Base-by-base conservation (phyloP, 352 stramenopile genomes). In the Globisporangium emineosum region DNA sequence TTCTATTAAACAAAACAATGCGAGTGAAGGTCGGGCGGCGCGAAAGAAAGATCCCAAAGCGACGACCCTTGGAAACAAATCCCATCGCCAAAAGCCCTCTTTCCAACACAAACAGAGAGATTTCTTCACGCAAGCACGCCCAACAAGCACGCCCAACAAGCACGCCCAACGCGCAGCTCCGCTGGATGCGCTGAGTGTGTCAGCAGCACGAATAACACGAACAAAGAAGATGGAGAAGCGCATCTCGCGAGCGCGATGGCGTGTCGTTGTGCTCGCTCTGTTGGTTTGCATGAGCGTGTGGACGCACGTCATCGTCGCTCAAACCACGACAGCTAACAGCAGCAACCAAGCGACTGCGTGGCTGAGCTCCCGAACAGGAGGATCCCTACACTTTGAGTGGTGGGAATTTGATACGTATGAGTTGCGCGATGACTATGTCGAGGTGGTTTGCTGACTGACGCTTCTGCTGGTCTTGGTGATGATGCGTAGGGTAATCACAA, bases 331-430 rank as follows among this genome's bases (percentile, higher is more conserved):
- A 15, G 27, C n/a, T 8, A 27, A 10, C 19, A 52, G 9, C 29
- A 37, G 27, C 42, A 29, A 7, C 12, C 30, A 29, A 17, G 42
- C n/a, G 10, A 54, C 3, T 9, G 9, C 33, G 6, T 60, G 60
- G 60, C n/a, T 65, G 17, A 65, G 33, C 50, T 53, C 35, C n/a
- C 60, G 60, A 9, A 65, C 35, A 5, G 60, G 50, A 9, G 60
- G 60, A 30, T 51, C 35, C 9, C 49, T 65, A 0, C 33, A 19
- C 25, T 59, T 65, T 45, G 60, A 65, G 35, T 65, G 60, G 50
- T 65, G 29, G n/a, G 58, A 45, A 5, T 29, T 4, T 40, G 32
- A 9, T 9, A 10, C n/a, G n/a, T 12, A n/a, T 56, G 12, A 47
- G 25, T 30, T 6, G n/a, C 10, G 2, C 33, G 10, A 4, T 40